Percentiles rank a stretch among this genome's conserved stretches.
Conservation (phyloP, 345 rosid species). For the Punica granatum region DNA sequence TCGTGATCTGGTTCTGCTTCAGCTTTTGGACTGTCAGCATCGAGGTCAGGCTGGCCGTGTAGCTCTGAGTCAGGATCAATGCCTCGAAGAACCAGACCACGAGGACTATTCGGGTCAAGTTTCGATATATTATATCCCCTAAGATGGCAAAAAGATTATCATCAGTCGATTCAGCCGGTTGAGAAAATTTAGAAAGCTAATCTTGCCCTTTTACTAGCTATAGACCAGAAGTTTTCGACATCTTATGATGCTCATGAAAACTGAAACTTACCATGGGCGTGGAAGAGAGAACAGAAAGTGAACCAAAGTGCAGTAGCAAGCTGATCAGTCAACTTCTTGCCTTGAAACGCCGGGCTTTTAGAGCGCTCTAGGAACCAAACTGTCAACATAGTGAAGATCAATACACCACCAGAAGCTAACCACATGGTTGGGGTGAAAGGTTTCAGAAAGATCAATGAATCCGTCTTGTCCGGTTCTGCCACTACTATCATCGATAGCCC, state of each 20-base stretch:
- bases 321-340: slow-evolving; percentile 29
- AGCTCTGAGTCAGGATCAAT: slow-evolving; percentile 45
- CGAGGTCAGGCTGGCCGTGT: slow-evolving; percentile 51
- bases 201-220: no score
- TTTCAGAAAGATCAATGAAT: slow-evolving; percentile 35
- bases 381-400: slow-evolving; percentile 35
- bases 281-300: slow-evolving; percentile 45
- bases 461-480: slow-evolving; percentile 5
- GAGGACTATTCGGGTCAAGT: slow-evolving; percentile 39
- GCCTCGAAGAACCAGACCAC: slow-evolving; percentile 56
- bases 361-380: slow-evolving; percentile 45
- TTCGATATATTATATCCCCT: slow-evolving; percentile 38
- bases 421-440: slow-evolving; percentile 49
- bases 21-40: slow-evolving; percentile 43
- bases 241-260: background rate
- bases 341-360: slow-evolving; percentile 28
- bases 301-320: slow-evolving; percentile 35
- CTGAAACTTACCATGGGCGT: slow-evolving; percentile 43
- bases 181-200: no score
- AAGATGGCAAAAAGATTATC: background rate
- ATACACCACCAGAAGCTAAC: slow-evolving; percentile 28
- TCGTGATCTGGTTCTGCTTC: slow-evolving; percentile 26
- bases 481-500: slow-evolving; percentile 47
- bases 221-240: no score
- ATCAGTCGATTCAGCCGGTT: background rate